Evolutionary conservation across 2,329 filamentous ascomycete species (phyloP), one percentile per base, ranked within the genome.

Genomic region (Fusarium nurragi): DNA sequence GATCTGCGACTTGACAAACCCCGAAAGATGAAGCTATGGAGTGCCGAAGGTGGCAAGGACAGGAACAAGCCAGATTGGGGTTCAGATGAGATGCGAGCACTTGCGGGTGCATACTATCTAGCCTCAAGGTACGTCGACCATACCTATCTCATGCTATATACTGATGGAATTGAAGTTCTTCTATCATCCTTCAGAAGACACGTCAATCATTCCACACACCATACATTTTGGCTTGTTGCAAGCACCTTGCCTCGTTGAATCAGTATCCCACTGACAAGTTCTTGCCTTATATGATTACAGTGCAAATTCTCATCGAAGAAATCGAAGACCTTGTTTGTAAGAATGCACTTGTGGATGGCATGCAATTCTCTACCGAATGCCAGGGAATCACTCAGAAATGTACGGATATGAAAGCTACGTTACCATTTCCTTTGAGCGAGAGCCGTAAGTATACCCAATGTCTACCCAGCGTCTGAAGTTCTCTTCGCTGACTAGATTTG

Each of bases 1-100:
- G 74, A 76, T 28, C 6, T 76, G 34, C 60, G 74, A 0, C 55
- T 76, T 0, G 74, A 76, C 7, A 65, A 58, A 6, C 71, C 73
- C 1, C 62, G 65, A 4, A 74, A 63, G 5, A 61, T 60, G 1
- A 60, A 65, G 10, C 19, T 73, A 0, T 76, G 74, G 74, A 65
- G 49, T 9, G 60, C 75, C 2, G 68, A 71, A 25, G 59, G 54
- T 0, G 64, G 56, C 1, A 68, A 63, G 16, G 59, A 70, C 19
- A 54, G 14, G 36, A 44, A 58, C 19, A 59, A 60, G 25, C 54
- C 63, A 1, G 73, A 74, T 6, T 74, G 72, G 71, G 54, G 62
- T 3, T 26, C 61, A 3, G 68, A 74, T 11, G 74, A 76, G n/a
- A 67, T 68, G 52, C 56, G 74, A 46, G 72, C 75, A 0, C 49